Conservation (phyloP, 257 asterid genomes). For the Striga asiatica region DNA sequence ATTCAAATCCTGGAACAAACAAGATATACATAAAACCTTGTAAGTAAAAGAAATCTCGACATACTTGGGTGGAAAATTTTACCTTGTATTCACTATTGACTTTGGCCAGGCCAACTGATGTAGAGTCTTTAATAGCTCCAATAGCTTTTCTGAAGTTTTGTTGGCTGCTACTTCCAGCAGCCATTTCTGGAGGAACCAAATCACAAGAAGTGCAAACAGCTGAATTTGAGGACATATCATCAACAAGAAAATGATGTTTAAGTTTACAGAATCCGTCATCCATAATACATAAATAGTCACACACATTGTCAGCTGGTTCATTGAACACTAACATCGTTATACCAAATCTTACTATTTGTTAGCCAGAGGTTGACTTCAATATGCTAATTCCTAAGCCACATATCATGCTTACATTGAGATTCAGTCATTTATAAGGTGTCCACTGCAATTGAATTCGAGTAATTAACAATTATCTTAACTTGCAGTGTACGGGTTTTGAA, state of each 20-base stretch:
- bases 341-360: not conserved
- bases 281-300: not conserved
- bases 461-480: not conserved
- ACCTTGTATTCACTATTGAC: conserved; percentile 75
- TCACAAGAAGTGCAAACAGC: conserved; percentile 7
- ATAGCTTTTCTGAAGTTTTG: conserved; percentile 51
- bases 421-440: not conserved
- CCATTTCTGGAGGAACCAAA: conserved; percentile 27
- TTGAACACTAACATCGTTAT: not conserved
- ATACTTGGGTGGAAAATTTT: not conserved
- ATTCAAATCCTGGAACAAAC: conserved; percentile 42
- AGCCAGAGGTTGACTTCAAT: not conserved
- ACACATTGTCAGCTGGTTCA: not conserved
- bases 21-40: not conserved
- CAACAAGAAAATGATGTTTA: conserved; percentile 10
- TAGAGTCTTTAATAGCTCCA: conserved; percentile 61
- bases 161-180: conserved; percentile 42
- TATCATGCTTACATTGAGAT: not conserved
- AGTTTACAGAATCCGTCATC: not conserved
- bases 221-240: conserved; percentile 17
- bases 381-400: not conserved
- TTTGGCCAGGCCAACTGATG: conserved; percentile 67
- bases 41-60: not conserved
- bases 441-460: not conserved
- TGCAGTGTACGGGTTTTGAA: too few relatives aligned